Percentiles rank a stretch among this genome's conserved stretches.
Conservation (phyloP, 106 monocot species). For the Triglochin maritima region DNA sequence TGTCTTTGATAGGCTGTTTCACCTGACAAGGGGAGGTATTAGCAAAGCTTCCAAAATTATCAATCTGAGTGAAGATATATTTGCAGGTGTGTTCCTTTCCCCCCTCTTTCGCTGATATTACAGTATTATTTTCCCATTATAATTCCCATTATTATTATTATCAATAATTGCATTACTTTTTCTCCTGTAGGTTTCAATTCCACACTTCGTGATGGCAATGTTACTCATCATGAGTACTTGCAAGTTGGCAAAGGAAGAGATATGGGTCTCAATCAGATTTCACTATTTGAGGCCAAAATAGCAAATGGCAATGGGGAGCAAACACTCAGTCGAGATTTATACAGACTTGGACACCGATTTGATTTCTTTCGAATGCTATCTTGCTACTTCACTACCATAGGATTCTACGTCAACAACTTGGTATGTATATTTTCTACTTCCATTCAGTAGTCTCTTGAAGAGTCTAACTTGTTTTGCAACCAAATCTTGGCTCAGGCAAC, state of each 20-base stretch:
- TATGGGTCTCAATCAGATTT: slow-evolving; percentile 89
- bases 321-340: slow-evolving; percentile 82
- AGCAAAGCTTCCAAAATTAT: slow-evolving; percentile 90
- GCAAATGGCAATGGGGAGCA: slow-evolving; percentile 94
- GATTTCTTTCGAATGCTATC: slow-evolving; percentile 93
- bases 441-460: too few species aligned
- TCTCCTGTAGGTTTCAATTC: slow-evolving; percentile 58
- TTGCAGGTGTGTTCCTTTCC: slow-evolving; percentile 35
- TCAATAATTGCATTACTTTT: not conserved
- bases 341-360: slow-evolving; percentile 84
- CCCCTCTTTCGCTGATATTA: too few species aligned
- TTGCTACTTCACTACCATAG: slow-evolving; percentile 83
- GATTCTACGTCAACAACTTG: slow-evolving; percentile 81
- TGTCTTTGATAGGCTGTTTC: slow-evolving; percentile 89
- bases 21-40: slow-evolving; percentile 78
- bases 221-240: slow-evolving; percentile 88
- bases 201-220: slow-evolving; percentile 77
- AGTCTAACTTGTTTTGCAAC: slow-evolving; percentile 36
- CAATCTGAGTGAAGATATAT: slow-evolving; percentile 83
- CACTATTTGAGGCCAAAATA: slow-evolving; percentile 79
- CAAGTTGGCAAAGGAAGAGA: slow-evolving; percentile 95
- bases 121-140: too few species aligned
- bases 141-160: not conserved
- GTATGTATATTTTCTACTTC: slow-evolving; percentile 8
- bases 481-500: slow-evolving; percentile 37